Evolutionary conservation across 2,329 filamentous ascomycete species (phyloP).

Genomic region (Trichoderma sp.): DNA sequence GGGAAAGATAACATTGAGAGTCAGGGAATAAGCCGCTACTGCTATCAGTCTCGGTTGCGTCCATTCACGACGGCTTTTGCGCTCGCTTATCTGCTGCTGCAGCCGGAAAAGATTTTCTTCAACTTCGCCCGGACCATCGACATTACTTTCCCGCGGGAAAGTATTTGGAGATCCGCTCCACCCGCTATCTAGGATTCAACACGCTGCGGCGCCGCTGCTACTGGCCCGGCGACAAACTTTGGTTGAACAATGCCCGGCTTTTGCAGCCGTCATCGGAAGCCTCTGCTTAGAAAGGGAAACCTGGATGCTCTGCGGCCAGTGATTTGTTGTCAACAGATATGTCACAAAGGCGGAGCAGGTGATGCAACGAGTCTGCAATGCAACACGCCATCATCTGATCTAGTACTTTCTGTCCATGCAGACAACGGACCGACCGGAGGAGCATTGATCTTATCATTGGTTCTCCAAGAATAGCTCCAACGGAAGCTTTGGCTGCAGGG

Average conservation of each 20-base stretch:
- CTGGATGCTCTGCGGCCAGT: neutral
- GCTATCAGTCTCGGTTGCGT: neutral
- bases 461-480: neutral
- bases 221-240: neutral
- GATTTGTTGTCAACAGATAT: neutral
- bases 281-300: neutral
- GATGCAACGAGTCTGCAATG: neutral
- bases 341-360: neutral
- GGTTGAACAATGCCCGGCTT: neutral
- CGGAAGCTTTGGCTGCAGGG: neutral
- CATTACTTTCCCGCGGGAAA: slow-evolving; percentile 15
- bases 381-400: neutral
- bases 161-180: neutral
- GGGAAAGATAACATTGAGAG: neutral
- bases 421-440: neutral
- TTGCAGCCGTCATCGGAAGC: slow-evolving; percentile 1
- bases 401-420: neutral
- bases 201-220: slow-evolving; percentile 8
- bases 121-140: neutral
- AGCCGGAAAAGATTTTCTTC: neutral
- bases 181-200: neutral
- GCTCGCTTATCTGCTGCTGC: neutral
- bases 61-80: neutral
- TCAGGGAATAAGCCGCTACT: neutral
- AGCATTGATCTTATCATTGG: neutral